Evolutionary conservation across 805 yeast species (phyloP).

Genomic region (Maudiozyma barnettii): DNA sequence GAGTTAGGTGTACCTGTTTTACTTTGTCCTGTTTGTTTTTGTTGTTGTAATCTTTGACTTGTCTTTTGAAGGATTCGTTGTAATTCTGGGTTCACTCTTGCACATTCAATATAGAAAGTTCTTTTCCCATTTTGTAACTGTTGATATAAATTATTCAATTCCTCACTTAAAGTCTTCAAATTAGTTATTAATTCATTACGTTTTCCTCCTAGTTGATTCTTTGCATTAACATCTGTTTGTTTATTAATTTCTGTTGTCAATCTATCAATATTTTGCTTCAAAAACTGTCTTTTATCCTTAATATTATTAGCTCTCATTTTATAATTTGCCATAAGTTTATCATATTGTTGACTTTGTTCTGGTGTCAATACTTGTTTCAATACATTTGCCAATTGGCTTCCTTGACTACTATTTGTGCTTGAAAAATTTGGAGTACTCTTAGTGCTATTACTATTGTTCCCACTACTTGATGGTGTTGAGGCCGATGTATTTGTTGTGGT

Average conservation of each 20-base stretch:
- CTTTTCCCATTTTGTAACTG: conserved; percentile 25
- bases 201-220: conserved; percentile 22
- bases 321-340: conserved; percentile 20
- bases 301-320: conserved; percentile 24
- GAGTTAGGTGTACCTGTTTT: neutral
- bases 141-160: conserved; percentile 20
- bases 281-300: conserved; percentile 23
- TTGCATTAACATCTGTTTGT: conserved; percentile 16
- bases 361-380: conserved; percentile 25
- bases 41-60: conserved; percentile 18
- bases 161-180: conserved; percentile 19
- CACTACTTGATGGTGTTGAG: neutral
- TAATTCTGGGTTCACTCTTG: conserved; percentile 26
- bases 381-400: conserved; percentile 17
- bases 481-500: no score
- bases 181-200: conserved; percentile 20
- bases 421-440: conserved; percentile 8
- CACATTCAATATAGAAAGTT: conserved; percentile 28
- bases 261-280: conserved; percentile 26
- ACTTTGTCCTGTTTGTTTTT: conserved; percentile 20
- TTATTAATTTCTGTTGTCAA: conserved; percentile 23
- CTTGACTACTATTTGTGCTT: conserved; percentile 6
- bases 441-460: neutral
- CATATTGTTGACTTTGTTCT: conserved; percentile 24
- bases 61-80: conserved; percentile 24